Conservation (phyloP, 139 green algal species). For the Eudorina sp. region DNA sequence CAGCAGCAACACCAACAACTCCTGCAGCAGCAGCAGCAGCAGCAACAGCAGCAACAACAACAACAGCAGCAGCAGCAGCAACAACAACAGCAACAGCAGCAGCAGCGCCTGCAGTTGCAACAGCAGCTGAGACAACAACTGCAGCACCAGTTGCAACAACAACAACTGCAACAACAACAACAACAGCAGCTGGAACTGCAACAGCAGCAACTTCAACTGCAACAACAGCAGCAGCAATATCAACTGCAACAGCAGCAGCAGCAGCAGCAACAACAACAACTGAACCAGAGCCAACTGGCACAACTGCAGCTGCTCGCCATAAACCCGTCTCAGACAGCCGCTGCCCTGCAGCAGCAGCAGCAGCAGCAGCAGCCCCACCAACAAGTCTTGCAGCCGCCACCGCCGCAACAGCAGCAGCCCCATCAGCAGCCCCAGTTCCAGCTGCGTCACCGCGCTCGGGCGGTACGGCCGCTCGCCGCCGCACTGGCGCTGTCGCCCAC, state of each 20-base stretch:
- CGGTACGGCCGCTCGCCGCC: not conserved
- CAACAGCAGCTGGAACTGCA: not conserved
- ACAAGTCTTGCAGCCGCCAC: not conserved
- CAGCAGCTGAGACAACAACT: not conserved
- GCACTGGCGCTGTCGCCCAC: not conserved
- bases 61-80: not conserved
- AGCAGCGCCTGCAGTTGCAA: not conserved
- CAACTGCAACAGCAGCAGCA: not conserved
- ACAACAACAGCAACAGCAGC: not conserved
- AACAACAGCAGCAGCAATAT: not conserved
- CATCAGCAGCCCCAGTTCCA: not conserved
- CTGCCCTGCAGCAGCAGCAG: not conserved
- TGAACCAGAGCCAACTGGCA: not conserved
- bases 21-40: not conserved
- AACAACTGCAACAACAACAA: not conserved
- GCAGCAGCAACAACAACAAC: not conserved
- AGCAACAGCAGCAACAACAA: constrained; percentile 15
- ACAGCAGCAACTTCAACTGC: not conserved
- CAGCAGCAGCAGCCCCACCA: not conserved
- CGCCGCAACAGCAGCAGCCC: not conserved
- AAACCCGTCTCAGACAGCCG: too few relatives aligned
- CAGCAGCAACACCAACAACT: not conserved
- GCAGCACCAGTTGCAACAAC: not conserved
- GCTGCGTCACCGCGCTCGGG: not conserved
- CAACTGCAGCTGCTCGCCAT: too few relatives aligned